Base-by-base conservation (phyloP, 2,329 filamentous ascomycete species). In the Penicillium olsonii region DNA sequence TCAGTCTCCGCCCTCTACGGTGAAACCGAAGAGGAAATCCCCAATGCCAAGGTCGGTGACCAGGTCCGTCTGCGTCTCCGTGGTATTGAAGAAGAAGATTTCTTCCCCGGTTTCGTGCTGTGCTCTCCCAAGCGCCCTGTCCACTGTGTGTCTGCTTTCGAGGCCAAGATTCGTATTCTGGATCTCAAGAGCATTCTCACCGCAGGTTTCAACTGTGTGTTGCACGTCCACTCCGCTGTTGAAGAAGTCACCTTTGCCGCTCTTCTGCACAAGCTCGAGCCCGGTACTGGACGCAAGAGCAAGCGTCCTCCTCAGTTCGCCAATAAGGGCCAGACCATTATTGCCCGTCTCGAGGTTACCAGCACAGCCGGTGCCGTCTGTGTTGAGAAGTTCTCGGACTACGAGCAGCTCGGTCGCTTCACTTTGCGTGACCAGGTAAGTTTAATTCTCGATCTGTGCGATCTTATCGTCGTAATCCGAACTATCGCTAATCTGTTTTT, bases 21-120 rank as follows among this genome's bases (percentile, higher is more conserved):
- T 53, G 95, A 99, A 76, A 92, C 90, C 9, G 94, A 99, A 78
- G 94, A 99, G 20, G 94, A 99, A 72, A 83, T 96, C 37, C 66
- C 76, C 7, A 81, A 84, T 50, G 90, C 87, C 17, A 90, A 91
- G 61, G 96, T 90, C 64, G 94, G 94, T 76, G 94, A 99, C 69
- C 94, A 99, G 74, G 86, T 97, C 44, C 90, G 94, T 50, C 77
- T 97, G 63, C 89, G 94, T 58, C 83, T 99, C 61, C 88, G 94
- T 66, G 94, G 94, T 62, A 88, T 95, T 12, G 95, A 99, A 77
- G 94, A 99, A 75, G 95, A 99, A 75, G 94, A 99, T 61, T 90
- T 99, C 61, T 77, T 92, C 57, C 92, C 92, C 0, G 94, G 94
- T 8, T 99, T 96, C 69, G 95, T 99, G 53, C 83, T 99, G 43